Base-by-base conservation (phyloP, 331 rosid species). In the Rhamnella rubrinervis region DNA sequence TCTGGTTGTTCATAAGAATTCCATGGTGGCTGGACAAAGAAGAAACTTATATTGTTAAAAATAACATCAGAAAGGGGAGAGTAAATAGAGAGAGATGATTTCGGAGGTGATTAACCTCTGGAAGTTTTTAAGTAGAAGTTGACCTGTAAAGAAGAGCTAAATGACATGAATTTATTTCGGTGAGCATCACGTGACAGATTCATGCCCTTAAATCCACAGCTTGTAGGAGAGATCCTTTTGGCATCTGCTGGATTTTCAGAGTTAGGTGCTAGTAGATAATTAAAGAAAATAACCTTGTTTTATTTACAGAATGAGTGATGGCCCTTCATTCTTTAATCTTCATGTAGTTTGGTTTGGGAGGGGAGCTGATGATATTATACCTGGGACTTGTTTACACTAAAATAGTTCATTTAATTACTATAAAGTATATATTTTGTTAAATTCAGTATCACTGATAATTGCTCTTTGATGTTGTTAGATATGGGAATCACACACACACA, bases 81-180 rank as follows among this genome's bases (percentile, higher is more conserved):
- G 21, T 8, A 39, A 1, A 55, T 12, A 2, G 51, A 40, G 23
- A 59, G 38, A 50, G 47, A 55, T 26, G 21, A 51, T 2, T 15
- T 28, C 16, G 6, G 25, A 59, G 61, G 50, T 19, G 50, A 35
- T 61, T 61, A 55, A 51, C 61, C 57, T 26, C 49, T 47, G 13
- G 61, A 59, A 65, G 60, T 77, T 62, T 56, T 65, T 71, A 57
- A 68, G 78, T 71, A 68, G 74, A 66, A 41, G 70, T 19, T 41
- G 67, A 53, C 40, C 63, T 65, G 77, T 70, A 60, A 65, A 70
- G 75, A 52, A 71, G 74, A 63, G 66, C 65, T 31, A 65, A 71
- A 65, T 55, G 77, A 65, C 65, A 61, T 59, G 55, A 59, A 72
- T 79, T 67, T 50, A 63, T 72, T 65, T 59, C 61, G 38, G 68